Evolutionary conservation across 352 stramenopile species (phyloP).

Genomic region (Plasmopara viticola): DNA sequence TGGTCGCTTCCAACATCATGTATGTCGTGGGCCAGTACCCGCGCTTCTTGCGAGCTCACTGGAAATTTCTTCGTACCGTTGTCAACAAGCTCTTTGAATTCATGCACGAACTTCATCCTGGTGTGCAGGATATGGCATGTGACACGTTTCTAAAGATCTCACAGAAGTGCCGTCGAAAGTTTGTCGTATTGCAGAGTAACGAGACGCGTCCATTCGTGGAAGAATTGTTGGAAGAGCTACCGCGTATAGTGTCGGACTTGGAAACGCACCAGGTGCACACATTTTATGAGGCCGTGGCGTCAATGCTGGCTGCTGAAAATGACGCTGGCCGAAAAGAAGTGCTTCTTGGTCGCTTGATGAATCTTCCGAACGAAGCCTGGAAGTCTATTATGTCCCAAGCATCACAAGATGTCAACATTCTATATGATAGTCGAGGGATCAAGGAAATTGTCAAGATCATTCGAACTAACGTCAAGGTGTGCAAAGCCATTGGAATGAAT

Average conservation of each 20-base stretch:
- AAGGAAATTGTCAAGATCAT: conserved; percentile 97
- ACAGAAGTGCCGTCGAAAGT: conserved; percentile 96
- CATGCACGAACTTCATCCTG: conserved; percentile 99
- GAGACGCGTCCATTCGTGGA: conserved; percentile 95
- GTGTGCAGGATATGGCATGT: conserved; percentile 99
- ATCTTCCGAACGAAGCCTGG: conserved; percentile 91
- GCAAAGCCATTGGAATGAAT: conserved; percentile 89
- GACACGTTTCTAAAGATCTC: conserved; percentile 99
- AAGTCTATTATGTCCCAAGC: conserved; percentile 82
- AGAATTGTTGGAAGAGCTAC: conserved; percentile 93
- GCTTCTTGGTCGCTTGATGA: conserved; percentile 93
- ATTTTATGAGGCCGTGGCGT: conserved; percentile 98
- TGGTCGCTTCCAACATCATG: conserved; percentile 99
- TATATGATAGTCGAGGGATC: conserved; percentile 74
- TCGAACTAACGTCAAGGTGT: conserved; percentile 96
- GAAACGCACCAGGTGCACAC: conserved; percentile 98
- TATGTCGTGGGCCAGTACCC: conserved; percentile 99
- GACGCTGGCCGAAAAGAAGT: conserved; percentile 83
- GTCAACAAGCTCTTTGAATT: conserved; percentile 99
- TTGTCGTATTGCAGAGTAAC: conserved; percentile 94
- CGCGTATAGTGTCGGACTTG: conserved; percentile 95
- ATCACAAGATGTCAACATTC: conserved; percentile 62
- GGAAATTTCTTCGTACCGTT: conserved; percentile 99
- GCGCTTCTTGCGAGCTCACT: conserved; percentile 98
- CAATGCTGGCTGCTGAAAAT: conserved; percentile 74